Evolutionary conservation across 148 eudicot genomes (phyloP).

Genomic region (Chenopodium formosanum): DNA sequence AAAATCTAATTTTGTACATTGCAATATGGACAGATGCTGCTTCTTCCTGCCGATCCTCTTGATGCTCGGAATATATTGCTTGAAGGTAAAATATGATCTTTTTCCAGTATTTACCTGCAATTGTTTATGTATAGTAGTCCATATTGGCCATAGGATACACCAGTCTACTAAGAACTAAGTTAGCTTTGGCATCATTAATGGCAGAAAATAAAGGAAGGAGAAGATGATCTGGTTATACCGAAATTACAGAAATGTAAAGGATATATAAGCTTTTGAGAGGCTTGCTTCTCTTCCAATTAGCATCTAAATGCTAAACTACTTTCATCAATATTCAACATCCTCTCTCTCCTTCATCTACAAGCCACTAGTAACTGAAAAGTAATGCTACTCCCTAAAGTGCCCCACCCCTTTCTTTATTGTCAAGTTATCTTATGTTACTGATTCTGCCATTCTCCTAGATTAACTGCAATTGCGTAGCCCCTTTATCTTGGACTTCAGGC

Average conservation of each 20-base stretch:
- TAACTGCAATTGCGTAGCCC: not conserved
- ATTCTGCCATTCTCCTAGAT: not conserved
- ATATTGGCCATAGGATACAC: not conserved
- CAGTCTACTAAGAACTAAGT: not conserved
- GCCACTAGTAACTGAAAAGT: too few relatives aligned
- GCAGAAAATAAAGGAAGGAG: too few relatives aligned
- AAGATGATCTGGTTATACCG: too few relatives aligned
- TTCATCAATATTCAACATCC: too few relatives aligned
- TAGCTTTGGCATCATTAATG: too few relatives aligned
- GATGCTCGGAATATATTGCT: slow-evolving; percentile 91
- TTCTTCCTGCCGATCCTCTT: slow-evolving; percentile 94
- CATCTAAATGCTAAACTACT: too few relatives aligned
- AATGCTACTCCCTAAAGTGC: too few relatives aligned
- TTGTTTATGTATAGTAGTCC: not conserved
- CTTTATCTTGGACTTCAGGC: not conserved
- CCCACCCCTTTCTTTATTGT: not conserved
- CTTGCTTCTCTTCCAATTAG: too few relatives aligned
- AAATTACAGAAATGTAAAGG: too few relatives aligned
- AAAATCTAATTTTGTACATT: slow-evolving; percentile 10
- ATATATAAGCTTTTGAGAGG: too few relatives aligned
- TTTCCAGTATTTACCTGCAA: not conserved
- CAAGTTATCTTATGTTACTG: not conserved
- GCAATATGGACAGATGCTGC: slow-evolving; percentile 50
- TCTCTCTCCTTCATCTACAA: too few relatives aligned
- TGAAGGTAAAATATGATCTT: slow-evolving; percentile 61